Evolutionary conservation across 73 alveolate species (phyloP).

Genomic region (Diophrys appendiculata): DNA sequence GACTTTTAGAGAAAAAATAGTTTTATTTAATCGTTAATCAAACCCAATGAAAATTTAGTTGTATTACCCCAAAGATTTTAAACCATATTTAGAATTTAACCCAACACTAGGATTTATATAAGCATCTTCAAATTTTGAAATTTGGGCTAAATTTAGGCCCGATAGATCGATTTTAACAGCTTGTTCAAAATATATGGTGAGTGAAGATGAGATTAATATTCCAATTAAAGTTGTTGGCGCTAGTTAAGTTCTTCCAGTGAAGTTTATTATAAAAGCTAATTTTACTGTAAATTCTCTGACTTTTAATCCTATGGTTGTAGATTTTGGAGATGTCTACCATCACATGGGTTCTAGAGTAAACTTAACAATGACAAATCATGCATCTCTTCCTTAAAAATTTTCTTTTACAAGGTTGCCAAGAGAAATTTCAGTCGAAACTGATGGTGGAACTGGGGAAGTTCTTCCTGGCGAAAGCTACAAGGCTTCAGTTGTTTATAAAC

Average conservation of each 20-base stretch:
- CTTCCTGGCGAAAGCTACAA: conserved; percentile 85
- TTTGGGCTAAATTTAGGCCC: conserved; percentile 93
- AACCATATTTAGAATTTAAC: conserved; percentile 89
- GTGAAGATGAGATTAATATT: conserved; percentile 62
- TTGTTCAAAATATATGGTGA: conserved; percentile 60
- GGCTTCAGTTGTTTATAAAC: conserved; percentile 77
- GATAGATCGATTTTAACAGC: conserved; percentile 72
- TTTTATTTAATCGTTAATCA: conserved; percentile 80
- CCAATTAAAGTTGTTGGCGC: conserved; percentile 92
- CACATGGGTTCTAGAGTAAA: conserved; percentile 85
- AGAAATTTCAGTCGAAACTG: conserved; percentile 86
- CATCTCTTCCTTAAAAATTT: conserved; percentile 89
- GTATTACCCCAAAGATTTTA: conserved; percentile 88
- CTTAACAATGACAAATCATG: conserved; percentile 79
- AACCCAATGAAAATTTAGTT: conserved; percentile 93
- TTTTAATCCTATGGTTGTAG: conserved; percentile 75
- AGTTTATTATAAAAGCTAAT: conserved; percentile 57
- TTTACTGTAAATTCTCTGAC: conserved; percentile 74
- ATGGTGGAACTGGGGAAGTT: conserved; percentile 83
- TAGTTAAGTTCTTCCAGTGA: conserved; percentile 84
- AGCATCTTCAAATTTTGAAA: conserved; percentile 91
- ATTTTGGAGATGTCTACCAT: conserved; percentile 82
- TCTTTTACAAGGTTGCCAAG: conserved; percentile 91
- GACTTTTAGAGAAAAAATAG: conserved; percentile 94
- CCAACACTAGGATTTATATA: conserved; percentile 96